Percentiles rank a stretch among this genome's conserved stretches.
phyloP scores from a whole-genome alignment of 495 filamentous ascomycete genomes.

The Penicillium egyptiacum region DNA sequence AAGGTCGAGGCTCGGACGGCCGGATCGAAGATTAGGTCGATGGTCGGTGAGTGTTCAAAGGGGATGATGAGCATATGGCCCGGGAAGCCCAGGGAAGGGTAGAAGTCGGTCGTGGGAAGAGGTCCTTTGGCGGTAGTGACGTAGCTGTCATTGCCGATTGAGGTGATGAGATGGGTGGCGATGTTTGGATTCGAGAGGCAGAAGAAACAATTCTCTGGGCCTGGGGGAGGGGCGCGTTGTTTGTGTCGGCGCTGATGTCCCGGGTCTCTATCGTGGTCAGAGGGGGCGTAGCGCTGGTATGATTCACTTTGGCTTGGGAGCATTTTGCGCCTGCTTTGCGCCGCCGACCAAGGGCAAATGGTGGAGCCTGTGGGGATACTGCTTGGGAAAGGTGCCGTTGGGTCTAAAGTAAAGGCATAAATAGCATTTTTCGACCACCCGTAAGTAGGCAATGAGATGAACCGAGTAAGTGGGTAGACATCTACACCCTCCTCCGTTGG shows the following conservation, averaged over 20 bases:
- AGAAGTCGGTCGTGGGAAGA: slow-evolving; percentile 66
- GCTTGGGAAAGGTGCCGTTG: slow-evolving; percentile 54
- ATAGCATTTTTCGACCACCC: slow-evolving; percentile 78
- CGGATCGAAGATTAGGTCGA: slow-evolving; percentile 57
- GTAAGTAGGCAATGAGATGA: slow-evolving; percentile 80
- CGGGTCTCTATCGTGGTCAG: slow-evolving; percentile 28
- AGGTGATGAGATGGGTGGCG: slow-evolving; percentile 83
- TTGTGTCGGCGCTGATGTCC: slow-evolving; percentile 48
- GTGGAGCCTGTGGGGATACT: slow-evolving; percentile 68
- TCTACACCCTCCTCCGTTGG: slow-evolving; percentile 54
- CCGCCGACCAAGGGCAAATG: slow-evolving; percentile 62
- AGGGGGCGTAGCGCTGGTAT: slow-evolving; percentile 59
- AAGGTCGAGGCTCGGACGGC: slow-evolving; percentile 57
- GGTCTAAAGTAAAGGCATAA: slow-evolving; percentile 81
- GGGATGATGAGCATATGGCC: slow-evolving; percentile 91
- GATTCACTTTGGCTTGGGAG: slow-evolving; percentile 51
- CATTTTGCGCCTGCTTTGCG: slow-evolving; percentile 58
- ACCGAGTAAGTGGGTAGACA: slow-evolving; percentile 67
- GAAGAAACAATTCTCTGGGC: slow-evolving; percentile 86
- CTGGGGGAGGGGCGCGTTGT: slow-evolving; percentile 58
- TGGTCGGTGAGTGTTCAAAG: slow-evolving; percentile 69
- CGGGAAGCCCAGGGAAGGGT: slow-evolving; percentile 70
- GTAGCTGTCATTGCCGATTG: slow-evolving; percentile 81
- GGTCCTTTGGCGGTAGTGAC: slow-evolving; percentile 91
- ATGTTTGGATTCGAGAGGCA: slow-evolving; percentile 82